Conservation (phyloP, 495 filamentous ascomycete species). For the Xanthoparmelia taractica region DNA sequence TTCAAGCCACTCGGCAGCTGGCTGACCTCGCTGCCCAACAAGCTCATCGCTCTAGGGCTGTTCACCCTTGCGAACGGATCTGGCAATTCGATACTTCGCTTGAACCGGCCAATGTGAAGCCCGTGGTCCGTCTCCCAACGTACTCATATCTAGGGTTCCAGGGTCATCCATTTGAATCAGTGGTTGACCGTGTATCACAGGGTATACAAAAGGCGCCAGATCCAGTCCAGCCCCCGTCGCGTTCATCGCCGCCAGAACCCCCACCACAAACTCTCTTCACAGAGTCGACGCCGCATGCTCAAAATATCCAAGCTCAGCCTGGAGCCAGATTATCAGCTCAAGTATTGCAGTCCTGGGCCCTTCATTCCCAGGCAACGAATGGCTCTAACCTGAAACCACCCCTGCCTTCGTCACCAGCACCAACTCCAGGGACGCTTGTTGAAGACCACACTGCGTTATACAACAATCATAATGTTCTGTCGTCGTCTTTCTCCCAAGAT, state of each 20-base stretch:
- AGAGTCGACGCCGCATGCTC: background rate
- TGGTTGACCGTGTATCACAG: background rate
- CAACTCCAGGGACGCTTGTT: background rate
- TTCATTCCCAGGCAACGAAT: background rate
- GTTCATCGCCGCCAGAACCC: background rate
- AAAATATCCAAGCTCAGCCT: background rate
- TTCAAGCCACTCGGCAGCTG: background rate
- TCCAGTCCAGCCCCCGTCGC: background rate
- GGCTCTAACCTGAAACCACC: background rate
- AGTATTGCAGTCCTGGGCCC: background rate
- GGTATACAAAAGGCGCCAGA: background rate
- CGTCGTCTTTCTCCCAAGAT: background rate
- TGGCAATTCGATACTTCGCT: background rate
- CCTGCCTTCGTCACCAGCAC: background rate
- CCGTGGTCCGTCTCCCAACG: background rate
- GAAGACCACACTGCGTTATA: too few relatives aligned
- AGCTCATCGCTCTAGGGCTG: background rate
- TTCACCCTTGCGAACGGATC: background rate
- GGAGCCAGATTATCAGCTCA: background rate
- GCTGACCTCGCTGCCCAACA: background rate
- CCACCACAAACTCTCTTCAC: background rate
- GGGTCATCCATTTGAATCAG: too few relatives aligned
- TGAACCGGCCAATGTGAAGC: background rate
- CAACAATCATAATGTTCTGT: background rate
- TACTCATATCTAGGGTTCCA: too few relatives aligned